phyloP scores from a whole-genome alignment of 805 yeast genomes.

The baker's yeast (Saccharomyces cerevisiae) region DNA sequence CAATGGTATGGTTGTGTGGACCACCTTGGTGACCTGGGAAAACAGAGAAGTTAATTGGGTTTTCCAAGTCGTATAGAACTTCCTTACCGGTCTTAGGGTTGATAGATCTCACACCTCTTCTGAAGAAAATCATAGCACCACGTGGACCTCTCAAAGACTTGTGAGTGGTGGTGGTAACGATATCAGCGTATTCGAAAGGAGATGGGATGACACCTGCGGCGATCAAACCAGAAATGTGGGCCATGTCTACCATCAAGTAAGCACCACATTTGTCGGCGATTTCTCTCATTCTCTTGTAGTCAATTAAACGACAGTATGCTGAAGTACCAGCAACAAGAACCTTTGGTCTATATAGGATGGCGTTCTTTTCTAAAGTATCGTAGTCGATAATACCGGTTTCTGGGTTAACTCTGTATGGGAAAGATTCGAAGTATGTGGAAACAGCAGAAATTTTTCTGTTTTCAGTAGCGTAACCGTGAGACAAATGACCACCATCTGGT shows the following conservation, averaged over 20 bases:
- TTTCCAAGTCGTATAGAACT: conserved; percentile 82
- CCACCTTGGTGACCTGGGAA: conserved; percentile 99
- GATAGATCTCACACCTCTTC: conserved; percentile 85
- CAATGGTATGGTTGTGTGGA: conserved; percentile 98
- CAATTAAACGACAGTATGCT: conserved; percentile 94
- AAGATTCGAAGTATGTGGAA: conserved; percentile 93
- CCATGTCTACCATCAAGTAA: conserved; percentile 94
- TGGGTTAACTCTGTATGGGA: conserved; percentile 94
- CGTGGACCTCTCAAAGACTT: conserved; percentile 98
- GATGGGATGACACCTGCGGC: conserved; percentile 94
- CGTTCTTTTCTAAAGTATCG: conserved; percentile 87
- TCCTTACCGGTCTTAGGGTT: conserved; percentile 90
- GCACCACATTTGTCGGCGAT: conserved; percentile 98
- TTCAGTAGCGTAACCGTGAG: conserved; percentile 96
- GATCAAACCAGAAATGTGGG: conserved; percentile 92
- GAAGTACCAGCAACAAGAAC: conserved; percentile 96
- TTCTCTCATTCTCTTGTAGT: conserved; percentile 91
- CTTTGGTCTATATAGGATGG: conserved; percentile 89
- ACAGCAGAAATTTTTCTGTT: conserved; percentile 89
- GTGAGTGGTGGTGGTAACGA: conserved; percentile 98
- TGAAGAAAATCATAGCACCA: conserved; percentile 99
- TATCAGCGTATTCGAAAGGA: conserved; percentile 94
- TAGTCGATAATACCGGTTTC: conserved; percentile 93
- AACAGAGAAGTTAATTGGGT: conserved; percentile 92
- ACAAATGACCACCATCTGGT: conserved; percentile 98